phyloP scores from a whole-genome alignment of 2,329 filamentous ascomycete species.

The Penicillium sp. region DNA sequence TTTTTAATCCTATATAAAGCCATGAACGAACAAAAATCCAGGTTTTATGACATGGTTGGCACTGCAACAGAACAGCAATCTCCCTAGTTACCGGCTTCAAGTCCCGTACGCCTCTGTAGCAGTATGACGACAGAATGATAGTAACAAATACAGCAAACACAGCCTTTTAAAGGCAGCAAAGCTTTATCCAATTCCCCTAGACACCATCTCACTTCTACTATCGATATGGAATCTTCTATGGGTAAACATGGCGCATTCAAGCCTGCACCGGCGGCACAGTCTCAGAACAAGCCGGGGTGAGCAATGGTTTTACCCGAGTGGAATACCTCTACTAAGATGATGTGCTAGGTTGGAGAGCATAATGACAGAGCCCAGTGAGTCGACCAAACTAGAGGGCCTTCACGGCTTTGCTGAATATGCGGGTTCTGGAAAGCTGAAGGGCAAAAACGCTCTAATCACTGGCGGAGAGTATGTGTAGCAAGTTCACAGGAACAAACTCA shows the following conservation, averaged over 20 bases:
- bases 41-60: not conserved
- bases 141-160: not conserved
- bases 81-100: not conserved
- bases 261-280: slow-evolving; percentile 22
- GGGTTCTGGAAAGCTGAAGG: slow-evolving; percentile 52
- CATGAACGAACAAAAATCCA: not conserved
- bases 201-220: not conserved
- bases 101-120: slow-evolving; percentile 12
- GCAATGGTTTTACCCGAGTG: not conserved
- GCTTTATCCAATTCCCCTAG: not conserved
- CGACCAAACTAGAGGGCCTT: slow-evolving; percentile 34
- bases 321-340: not conserved
- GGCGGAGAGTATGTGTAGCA: slow-evolving; percentile 54
- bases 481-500: slow-evolving; percentile 59
- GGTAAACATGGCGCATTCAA: slow-evolving; percentile 28
- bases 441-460: slow-evolving; percentile 55
- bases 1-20: not conserved
- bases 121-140: slow-evolving; percentile 31
- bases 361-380: slow-evolving; percentile 35
- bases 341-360: slow-evolving; percentile 13
- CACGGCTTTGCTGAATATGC: slow-evolving; percentile 38
- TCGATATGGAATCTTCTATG: slow-evolving; percentile 26
- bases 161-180: not conserved
- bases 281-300: slow-evolving; percentile 32
- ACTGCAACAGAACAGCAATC: not conserved